phyloP scores from a whole-genome alignment of 2,329 filamentous ascomycete species.

The Lachnellula suecica region DNA sequence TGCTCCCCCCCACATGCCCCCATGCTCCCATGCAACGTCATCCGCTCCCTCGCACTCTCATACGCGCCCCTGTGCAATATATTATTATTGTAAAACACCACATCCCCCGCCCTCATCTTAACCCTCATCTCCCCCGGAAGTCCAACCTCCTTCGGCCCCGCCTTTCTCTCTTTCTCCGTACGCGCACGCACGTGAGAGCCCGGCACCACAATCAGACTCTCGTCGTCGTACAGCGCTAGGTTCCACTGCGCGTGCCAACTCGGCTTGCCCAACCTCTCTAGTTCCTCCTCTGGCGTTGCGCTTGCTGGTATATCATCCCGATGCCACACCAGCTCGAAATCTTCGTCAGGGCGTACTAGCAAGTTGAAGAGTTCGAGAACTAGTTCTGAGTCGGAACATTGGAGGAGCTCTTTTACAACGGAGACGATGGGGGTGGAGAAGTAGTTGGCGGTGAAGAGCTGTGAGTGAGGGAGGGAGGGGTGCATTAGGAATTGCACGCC shows the following conservation, averaged over 20 bases:
- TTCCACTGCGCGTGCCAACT: slow-evolving; percentile 86
- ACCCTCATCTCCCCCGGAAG: slow-evolving; percentile 68
- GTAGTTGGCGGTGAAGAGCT: slow-evolving; percentile 66
- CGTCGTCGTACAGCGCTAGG: slow-evolving; percentile 74
- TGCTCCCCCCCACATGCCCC: slow-evolving; percentile 57
- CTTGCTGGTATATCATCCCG: slow-evolving; percentile 76
- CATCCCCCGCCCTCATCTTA: slow-evolving; percentile 68
- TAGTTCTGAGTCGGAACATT: slow-evolving; percentile 57
- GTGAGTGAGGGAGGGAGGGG: slow-evolving; percentile 62
- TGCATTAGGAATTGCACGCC: slow-evolving; percentile 84
- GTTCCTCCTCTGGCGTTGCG: slow-evolving; percentile 66
- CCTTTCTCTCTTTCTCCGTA: slow-evolving; percentile 67
- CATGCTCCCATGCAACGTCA: slow-evolving; percentile 73
- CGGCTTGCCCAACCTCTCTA: slow-evolving; percentile 55
- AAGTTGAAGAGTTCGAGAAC: slow-evolving; percentile 90
- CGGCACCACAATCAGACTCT: slow-evolving; percentile 72
- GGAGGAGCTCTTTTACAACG: slow-evolving; percentile 64
- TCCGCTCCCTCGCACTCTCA: slow-evolving; percentile 54
- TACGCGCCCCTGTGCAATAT: slow-evolving; percentile 77
- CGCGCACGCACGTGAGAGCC: slow-evolving; percentile 71
- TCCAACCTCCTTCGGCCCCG: slow-evolving; percentile 60
- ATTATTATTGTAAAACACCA: slow-evolving; percentile 89
- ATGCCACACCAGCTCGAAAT: slow-evolving; percentile 82
- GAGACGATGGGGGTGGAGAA: slow-evolving; percentile 65
- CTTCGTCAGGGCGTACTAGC: slow-evolving; percentile 68